Evolutionary conservation across 2,329 filamentous ascomycete species (phyloP), one percentile per base, ranked within the genome.

Genomic region (Aspergillus sp.): DNA sequence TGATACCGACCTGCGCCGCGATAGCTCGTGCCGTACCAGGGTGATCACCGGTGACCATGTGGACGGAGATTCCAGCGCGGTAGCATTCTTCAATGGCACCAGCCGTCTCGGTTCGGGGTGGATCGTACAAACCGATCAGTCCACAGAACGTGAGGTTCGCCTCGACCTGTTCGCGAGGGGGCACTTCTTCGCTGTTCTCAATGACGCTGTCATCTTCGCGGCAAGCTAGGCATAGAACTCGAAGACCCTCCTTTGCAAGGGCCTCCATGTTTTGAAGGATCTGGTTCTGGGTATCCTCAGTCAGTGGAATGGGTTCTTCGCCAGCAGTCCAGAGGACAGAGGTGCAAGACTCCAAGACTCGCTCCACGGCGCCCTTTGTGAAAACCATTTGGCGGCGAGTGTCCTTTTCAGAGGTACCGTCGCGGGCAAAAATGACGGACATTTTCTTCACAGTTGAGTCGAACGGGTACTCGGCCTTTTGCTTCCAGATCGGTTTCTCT

Each of bases 31-130:
- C 90, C 1, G 90, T 95, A 56, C 88, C 86, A 1, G 87, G 87
- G 69, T 93, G 90, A 66, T 95, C 90, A 57, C 90, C 90, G 21
- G 90, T 95, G 33, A 93, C 82, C 90, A 93, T 93, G 76, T 92
- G 89, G 6, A 93, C 90, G 61, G 83, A 84, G 70, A 93, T 91
- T 50, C 90, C 90, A 25, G 90, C 90, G 46, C 82, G 82, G 55
- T 88, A 84, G 67, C 89, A 91, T 68, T 88, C 83, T 21, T 79
- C 79, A 57, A 93, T 90, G 6, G 90, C 87, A 1, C 81, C 82
- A 21, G 87, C 89, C 0, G 91, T 92, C 76, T 96, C 91, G 2
- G 86, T 84, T 2, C 91, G 90, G 55, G 91, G 91, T 3, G 91
- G 91, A 65, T 96, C 91, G 70, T 95, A 93, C 62, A 96, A 88